Evolutionary conservation across 495 filamentous ascomycete species (phyloP), one percentile per base, ranked within the genome.

Genomic region (Trichoderma virens): DNA sequence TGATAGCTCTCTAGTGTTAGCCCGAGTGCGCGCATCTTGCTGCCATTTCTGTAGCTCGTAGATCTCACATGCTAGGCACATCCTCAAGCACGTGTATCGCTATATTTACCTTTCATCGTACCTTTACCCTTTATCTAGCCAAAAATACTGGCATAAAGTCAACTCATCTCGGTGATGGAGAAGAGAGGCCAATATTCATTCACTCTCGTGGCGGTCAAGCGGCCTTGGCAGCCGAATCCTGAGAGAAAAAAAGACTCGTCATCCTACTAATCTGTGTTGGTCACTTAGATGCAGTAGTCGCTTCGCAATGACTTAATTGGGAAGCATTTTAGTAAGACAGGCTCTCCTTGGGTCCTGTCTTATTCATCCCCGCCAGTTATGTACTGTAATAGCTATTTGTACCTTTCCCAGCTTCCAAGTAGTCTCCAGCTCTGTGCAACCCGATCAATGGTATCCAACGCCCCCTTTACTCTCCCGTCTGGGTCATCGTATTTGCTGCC

Each of bases 381-480:
- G 72, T 41, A n/a, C 11, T 25, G 3, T n/a, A 18, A 39, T 5
- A 62, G 16, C 25, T 62, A 62, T 7, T 38, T 30, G 4, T 62
- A 43, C 35, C 35, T 75, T 68, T 71, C 74, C 82, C 83, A 87
- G 63, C 81, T 84, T 27, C 84, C 84, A 51, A 84, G 67, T 79
- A 78, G 83, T 67, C 80, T 78, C 67, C 77, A 83, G 39, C 70
- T 72, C 68, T 73, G 64, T 1, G 81, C 77, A 64, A 77, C 73
- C 35, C 62, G 64, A n/a, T 69, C 75, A 28, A 78, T 67, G 39
- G 72, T 72, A 3, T 70, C 70, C 47, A 90, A 66, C 59, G 80
- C 82, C 56, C 72, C 69, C 64, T 81, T 78, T 0, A 88, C 85
- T 61, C 75, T 73, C 31, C 81, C 80, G 30, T 76, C 72, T 30